Base-by-base conservation (phyloP, 2,329 filamentous ascomycete genomes). In the Hymenoscyphus fructigenus region DNA sequence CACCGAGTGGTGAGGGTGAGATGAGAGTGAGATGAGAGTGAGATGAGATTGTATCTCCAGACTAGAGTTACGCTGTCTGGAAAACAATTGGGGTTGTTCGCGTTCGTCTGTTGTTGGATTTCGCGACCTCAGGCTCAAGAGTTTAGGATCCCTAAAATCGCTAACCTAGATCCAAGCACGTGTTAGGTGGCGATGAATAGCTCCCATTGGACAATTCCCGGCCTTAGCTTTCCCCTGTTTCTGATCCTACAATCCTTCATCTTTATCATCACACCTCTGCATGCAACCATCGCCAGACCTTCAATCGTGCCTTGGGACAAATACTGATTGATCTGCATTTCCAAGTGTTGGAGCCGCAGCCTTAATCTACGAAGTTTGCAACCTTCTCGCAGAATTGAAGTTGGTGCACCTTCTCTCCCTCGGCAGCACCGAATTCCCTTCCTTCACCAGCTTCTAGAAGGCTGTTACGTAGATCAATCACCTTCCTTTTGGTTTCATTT, bases 231-330 rank as follows among this genome's bases (percentile, higher is more conserved):
- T 26, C 20, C 7, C 47, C 47, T 26, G 23, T 23, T 23, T 53
- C 47, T 53, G 47, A 53, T 53, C 47, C 47, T 53, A 26, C 47
- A 53, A 53, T 53, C 23, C 47, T 53, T 50, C 44, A 20, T 50
- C 44, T 50, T 50, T 50, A 20, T n/a, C 23, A 50, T 50, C n/a
- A 20, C 20, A 50, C 44, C 44, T 20, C n/a, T 12, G 36, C 36
- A 38, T 38, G 34, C 41, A n/a, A 47, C 41, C 44, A 50, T 23
- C n/a, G 23, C 7, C 44, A 12, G 20, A 50, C 44, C n/a, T 50
- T 23, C 20, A 23, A 20, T 50, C 23, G 44, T 20, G 20, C 44
- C 47, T 23, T 53, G 47, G n/a, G 23, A 53, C 47, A 53, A 23
- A 26, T 26, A 53, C 20, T 23, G 20, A 53, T 3, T 53, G 20